These are phyloP conservation scores for Selaginella moellendorffii DNA, from an alignment of 75 land plant species.

Conservation along the genomic window DNA sequence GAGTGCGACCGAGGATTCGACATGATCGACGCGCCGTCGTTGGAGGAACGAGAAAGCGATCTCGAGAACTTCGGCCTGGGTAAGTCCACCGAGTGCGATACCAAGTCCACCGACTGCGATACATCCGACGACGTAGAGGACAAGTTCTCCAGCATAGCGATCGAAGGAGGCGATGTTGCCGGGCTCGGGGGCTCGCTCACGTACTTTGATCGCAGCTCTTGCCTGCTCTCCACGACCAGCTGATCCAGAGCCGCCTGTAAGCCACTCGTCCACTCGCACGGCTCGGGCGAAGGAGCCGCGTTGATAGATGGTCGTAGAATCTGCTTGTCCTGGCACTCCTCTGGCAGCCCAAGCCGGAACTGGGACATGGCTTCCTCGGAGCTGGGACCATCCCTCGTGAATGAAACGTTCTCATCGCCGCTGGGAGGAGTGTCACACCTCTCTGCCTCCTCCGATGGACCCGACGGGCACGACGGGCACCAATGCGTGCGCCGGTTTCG, in stretches of 20 bases:
- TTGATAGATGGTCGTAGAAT: background rate
- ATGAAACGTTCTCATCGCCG: conserved; percentile 7
- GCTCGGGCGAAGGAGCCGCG: background rate
- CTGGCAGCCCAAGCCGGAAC: background rate
- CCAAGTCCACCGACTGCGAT: too few species aligned
- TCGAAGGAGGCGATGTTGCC: background rate
- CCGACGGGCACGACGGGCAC: conserved; percentile 10
- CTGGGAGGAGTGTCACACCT: conserved; percentile 5
- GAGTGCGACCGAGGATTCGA: conserved; percentile 4
- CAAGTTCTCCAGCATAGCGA: too few species aligned
- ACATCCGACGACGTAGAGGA: too few species aligned
- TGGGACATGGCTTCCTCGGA: background rate
- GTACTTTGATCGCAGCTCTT: background rate
- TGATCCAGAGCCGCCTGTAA: background rate
- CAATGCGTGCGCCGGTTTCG: too few species aligned
- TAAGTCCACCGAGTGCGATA: background rate
- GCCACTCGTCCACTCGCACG: background rate
- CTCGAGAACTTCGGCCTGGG: background rate
- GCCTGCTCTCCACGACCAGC: background rate
- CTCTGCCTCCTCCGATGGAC: background rate
- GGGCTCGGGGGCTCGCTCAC: background rate
- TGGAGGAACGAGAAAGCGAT: background rate
- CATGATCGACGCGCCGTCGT: background rate
- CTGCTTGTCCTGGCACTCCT: conserved; percentile 7
- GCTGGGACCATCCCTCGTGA: background rate